phyloP scores from a whole-genome alignment of 768 basidiomycete genomes.

The Naganishia vaughanmartiniae region DNA sequence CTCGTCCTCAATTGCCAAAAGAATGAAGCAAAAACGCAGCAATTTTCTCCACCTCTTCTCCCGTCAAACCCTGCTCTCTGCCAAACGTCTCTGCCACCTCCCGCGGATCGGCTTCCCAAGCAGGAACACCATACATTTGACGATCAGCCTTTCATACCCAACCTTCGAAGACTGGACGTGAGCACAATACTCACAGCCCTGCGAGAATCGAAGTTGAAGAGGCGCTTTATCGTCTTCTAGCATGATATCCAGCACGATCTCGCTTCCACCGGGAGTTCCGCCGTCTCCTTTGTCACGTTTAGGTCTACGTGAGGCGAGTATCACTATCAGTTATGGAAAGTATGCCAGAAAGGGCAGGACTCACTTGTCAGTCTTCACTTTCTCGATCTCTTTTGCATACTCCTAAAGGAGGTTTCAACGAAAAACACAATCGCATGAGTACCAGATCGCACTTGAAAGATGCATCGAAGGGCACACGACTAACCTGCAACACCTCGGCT shows the following conservation, averaged over 20 bases:
- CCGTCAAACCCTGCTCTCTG: slow-evolving; percentile 37
- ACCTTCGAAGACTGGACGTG: neutral
- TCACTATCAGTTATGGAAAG: neutral
- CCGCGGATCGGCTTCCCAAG: slow-evolving; percentile 34
- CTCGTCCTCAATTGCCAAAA: no score
- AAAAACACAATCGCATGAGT: neutral
- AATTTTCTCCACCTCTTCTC: slow-evolving; percentile 44
- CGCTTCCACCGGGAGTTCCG: slow-evolving; percentile 22
- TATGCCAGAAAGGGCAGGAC: neutral
- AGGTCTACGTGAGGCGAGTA: no score
- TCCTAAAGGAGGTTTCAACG: neutral
- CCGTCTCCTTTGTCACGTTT: slow-evolving; percentile 23
- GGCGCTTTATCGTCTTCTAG: slow-evolving; percentile 44
- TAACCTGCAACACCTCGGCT: slow-evolving; percentile 30
- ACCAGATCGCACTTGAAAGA: neutral
- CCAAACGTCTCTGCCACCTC: slow-evolving; percentile 42
- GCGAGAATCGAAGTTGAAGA: slow-evolving; percentile 34
- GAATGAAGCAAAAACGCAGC: slow-evolving; percentile 36
- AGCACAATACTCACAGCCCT: slow-evolving; percentile 30
- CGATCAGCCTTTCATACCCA: neutral
- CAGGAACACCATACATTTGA: slow-evolving; percentile 4
- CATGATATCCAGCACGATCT: slow-evolving; percentile 41
- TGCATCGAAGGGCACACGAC: slow-evolving; percentile 18
- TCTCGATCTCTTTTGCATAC: neutral
- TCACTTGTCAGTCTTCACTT: neutral